Conservation (phyloP, 1,284 basidiomycete genomes). For the Testicularia cyperi region DNA sequence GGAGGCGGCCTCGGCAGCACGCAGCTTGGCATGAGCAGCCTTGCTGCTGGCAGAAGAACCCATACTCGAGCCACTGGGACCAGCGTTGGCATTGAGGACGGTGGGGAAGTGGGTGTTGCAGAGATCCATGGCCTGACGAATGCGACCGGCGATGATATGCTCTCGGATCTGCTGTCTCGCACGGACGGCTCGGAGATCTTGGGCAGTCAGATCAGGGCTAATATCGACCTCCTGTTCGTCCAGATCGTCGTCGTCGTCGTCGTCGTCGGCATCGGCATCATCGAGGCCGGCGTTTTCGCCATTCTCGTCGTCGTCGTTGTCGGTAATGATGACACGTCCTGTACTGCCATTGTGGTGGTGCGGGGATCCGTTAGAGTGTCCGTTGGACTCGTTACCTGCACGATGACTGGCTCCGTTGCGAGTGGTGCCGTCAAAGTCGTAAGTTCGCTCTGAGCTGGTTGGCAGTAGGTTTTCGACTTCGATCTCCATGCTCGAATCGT, state of each 20-base stretch:
- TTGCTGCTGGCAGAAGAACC: slow-evolving; percentile 4
- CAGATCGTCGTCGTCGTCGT: slow-evolving; percentile 12
- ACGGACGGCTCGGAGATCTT: slow-evolving; percentile 20
- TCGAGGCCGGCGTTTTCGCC: not conserved
- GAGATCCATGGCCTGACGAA: slow-evolving; percentile 70
- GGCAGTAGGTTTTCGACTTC: slow-evolving; percentile 46
- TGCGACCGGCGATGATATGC: slow-evolving; percentile 70
- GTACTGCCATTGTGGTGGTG: not conserved
- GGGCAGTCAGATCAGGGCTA: slow-evolving; percentile 24
- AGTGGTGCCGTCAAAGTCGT: not conserved
- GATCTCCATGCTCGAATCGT: slow-evolving; percentile 50
- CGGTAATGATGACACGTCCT: not conserved
- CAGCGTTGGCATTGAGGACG: slow-evolving; percentile 34
- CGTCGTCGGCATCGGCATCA: no score
- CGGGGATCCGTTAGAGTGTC: slow-evolving; percentile 11
- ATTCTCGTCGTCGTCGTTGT: not conserved
- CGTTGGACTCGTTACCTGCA: slow-evolving; percentile 6
- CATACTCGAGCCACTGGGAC: not conserved
- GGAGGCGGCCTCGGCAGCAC: slow-evolving; percentile 1
- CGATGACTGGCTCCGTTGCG: not conserved
- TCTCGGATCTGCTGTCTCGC: slow-evolving; percentile 64
- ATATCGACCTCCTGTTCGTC: slow-evolving; percentile 28
- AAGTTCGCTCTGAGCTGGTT: slow-evolving; percentile 16
- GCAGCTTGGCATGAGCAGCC: slow-evolving; percentile 1
- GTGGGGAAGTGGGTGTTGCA: slow-evolving; percentile 64